Conservation (phyloP, 2,329 filamentous ascomycete genomes). For the Stachybotrys chartarum region DNA sequence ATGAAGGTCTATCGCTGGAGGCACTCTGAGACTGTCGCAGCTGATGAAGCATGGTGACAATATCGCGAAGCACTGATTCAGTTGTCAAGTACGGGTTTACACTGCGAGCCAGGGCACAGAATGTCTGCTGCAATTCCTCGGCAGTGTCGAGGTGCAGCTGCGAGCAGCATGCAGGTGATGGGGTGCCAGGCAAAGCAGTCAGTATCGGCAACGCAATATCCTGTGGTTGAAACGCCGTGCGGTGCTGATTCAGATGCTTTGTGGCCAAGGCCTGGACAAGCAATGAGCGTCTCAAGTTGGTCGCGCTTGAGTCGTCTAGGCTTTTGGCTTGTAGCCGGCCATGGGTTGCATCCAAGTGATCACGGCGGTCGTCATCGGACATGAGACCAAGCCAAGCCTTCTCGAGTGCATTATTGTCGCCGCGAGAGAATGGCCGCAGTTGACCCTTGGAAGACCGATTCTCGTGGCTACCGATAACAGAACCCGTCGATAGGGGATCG, state of each 20-base stretch:
- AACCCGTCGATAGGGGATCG: constrained; percentile 68
- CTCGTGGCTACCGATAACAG: constrained; percentile 42
- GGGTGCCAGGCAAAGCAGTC: constrained; percentile 20
- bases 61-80: constrained; percentile 37
- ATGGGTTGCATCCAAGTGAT: constrained; percentile 33
- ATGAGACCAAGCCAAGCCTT: constrained; percentile 64
- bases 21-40: constrained; percentile 3
- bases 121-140: constrained; percentile 38
- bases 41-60: constrained; percentile 28
- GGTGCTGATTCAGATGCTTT: constrained; percentile 41
- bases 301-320: constrained; percentile 6
- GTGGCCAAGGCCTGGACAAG: constrained; percentile 36
- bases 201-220: constrained; percentile 19
- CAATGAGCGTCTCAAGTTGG: constrained; percentile 9
- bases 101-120: constrained; percentile 41
- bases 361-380: constrained; percentile 37
- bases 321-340: constrained; percentile 1
- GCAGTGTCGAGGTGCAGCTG: constrained; percentile 39
- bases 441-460: constrained; percentile 48
- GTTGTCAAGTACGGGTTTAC: constrained; percentile 30
- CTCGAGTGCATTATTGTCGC: constrained; percentile 75
- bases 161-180: constrained; percentile 38
- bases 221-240: constrained; percentile 24
- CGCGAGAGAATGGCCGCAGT: constrained; percentile 69
- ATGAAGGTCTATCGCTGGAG: background rate